A percentile compares a stretch with the other conserved stretches of the same genome.
phyloP scores from a whole-genome alignment of 306 rosid genomes.

The Casuarina cunninghamiana region DNA sequence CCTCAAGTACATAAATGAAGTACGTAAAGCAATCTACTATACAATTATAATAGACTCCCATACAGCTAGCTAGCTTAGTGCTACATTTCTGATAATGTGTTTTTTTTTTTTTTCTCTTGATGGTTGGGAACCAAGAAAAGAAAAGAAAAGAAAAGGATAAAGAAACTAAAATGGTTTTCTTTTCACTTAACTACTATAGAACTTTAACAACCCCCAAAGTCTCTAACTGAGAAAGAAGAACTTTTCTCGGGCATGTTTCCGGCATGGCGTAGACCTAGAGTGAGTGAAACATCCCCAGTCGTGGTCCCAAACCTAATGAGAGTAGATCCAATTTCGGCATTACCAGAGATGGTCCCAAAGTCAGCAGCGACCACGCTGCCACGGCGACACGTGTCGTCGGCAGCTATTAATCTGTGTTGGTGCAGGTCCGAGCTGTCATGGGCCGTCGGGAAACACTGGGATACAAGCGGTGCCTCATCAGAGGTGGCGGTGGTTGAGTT shows the following conservation, averaged over 20 bases:
- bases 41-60: conserved; percentile 57
- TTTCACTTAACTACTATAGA: conserved; percentile 10
- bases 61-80: conserved; percentile 32
- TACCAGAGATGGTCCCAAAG: conserved; percentile 62
- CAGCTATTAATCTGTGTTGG: conserved; percentile 31
- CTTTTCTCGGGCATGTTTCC: conserved; percentile 73
- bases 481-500: conserved; percentile 33
- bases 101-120: conserved; percentile 1
- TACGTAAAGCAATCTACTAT: conserved; percentile 46
- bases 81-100: conserved; percentile 39
- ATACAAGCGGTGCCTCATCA: conserved; percentile 45
- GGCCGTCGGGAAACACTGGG: conserved; percentile 32
- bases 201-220: conserved; percentile 66
- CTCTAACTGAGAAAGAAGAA: conserved; percentile 73
- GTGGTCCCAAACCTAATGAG: conserved; percentile 88
- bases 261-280: conserved; percentile 93
- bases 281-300: conserved; percentile 92
- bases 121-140: conserved; percentile 28
- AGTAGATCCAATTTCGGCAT: conserved; percentile 57
- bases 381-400: conserved; percentile 64
- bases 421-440: conserved; percentile 32
- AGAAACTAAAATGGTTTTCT: conserved; percentile 16
- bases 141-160: conserved; percentile 12
- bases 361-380: conserved; percentile 51
- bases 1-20: conserved; percentile 34